These are phyloP conservation scores for Thalia dealbata DNA, from an alignment of 176 grass and related monocot genomes.

Conservation along the genomic window DNA sequence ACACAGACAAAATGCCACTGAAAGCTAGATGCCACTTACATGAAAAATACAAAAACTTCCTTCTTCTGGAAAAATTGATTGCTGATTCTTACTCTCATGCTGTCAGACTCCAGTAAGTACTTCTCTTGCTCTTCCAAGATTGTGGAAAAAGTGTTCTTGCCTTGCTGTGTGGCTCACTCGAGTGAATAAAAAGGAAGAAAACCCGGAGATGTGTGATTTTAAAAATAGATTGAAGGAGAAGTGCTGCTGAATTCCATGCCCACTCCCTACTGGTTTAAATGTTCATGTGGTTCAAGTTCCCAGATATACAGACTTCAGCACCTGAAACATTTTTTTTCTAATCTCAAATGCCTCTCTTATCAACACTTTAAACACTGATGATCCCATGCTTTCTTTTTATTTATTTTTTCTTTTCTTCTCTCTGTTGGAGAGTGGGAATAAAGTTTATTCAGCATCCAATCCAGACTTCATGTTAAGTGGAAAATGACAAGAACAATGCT, in stretches of 20 bases:
- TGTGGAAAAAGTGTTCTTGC: background rate
- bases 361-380: no score
- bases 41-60: background rate
- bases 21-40: background rate
- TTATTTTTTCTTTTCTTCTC: no score
- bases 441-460: no score
- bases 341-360: no score
- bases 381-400: no score
- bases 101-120: background rate
- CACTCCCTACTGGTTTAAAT: background rate
- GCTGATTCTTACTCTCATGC: slow-evolving; percentile 12
- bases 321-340: background rate
- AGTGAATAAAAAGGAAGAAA: background rate
- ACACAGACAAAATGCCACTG: background rate
- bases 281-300: background rate
- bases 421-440: no score
- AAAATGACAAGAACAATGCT: no score
- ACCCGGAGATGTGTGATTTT: background rate
- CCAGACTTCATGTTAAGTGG: no score
- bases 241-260: slow-evolving; percentile 11
- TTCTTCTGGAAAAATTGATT: background rate
- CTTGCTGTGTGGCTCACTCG: no score
- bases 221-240: slow-evolving; percentile 2
- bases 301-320: background rate
- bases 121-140: background rate